A percentile compares a stretch with the other conserved stretches of the same genome.
Evolutionary conservation across 345 rosid species (phyloP).

Genomic region (Aegle marmelos): DNA sequence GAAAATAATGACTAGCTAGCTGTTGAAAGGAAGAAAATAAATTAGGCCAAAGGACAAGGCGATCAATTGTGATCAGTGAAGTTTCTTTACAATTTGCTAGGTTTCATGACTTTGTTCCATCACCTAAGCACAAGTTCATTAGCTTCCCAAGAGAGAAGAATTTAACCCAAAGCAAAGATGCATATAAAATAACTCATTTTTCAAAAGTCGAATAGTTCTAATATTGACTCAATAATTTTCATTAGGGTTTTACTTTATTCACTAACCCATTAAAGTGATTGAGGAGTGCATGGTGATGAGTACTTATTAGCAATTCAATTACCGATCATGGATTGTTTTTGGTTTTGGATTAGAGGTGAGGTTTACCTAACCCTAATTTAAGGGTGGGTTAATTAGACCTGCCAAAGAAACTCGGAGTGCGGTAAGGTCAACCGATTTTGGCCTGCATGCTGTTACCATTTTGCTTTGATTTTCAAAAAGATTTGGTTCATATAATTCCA

Average conservation of each 20-base stretch:
- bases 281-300: not conserved
- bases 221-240: constrained; percentile 10
- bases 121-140: constrained; percentile 25
- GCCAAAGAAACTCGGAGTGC: constrained; percentile 18
- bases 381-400: not conserved
- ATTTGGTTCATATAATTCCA: constrained; percentile 15
- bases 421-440: constrained; percentile 30
- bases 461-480: constrained; percentile 11
- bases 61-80: constrained; percentile 22
- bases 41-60: constrained; percentile 5
- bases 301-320: not conserved
- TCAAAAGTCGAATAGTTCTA: constrained; percentile 2
- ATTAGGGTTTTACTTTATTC: not conserved
- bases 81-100: constrained; percentile 11
- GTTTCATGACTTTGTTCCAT: constrained; percentile 3
- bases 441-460: constrained; percentile 10
- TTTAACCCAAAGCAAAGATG: constrained; percentile 13
- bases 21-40: not conserved
- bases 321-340: not conserved
- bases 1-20: not conserved
- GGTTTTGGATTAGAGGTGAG: not conserved
- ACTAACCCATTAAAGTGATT: not conserved
- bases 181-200: not conserved
- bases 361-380: constrained; percentile 6
- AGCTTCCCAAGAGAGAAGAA: constrained; percentile 15